Conservation (phyloP, 495 filamentous ascomycete genomes). For the Penicillium taxi region DNA sequence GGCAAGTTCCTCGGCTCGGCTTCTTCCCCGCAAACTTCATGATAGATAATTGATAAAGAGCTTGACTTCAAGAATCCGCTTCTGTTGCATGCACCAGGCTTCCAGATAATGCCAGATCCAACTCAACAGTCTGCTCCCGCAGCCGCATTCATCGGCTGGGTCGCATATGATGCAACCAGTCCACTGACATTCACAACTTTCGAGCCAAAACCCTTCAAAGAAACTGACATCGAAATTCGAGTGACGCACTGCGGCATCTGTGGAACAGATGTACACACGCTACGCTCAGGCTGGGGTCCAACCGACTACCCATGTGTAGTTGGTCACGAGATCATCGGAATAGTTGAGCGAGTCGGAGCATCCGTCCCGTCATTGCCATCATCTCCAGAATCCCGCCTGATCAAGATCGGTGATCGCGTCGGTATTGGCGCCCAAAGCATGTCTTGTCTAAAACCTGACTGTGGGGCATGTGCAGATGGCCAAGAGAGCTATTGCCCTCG, state of each 20-base stretch:
- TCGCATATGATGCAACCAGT: conserved; percentile 59
- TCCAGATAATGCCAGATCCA: conserved; percentile 3
- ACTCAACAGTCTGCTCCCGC: conserved; percentile 1
- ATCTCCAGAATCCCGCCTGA: conserved; percentile 45
- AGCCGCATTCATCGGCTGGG: conserved; percentile 72
- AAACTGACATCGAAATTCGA: conserved; percentile 56
- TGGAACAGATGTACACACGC: conserved; percentile 67
- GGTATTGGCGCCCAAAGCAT: conserved; percentile 75
- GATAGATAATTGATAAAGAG: too few species aligned
- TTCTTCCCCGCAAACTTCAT: neutral
- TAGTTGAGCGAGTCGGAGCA: conserved; percentile 57
- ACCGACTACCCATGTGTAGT: conserved; percentile 66
- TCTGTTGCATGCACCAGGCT: conserved; percentile 2
- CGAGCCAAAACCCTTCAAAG: conserved; percentile 69
- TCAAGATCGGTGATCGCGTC: conserved; percentile 74
- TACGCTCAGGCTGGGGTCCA: conserved; percentile 65
- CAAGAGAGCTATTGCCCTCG: conserved; percentile 60
- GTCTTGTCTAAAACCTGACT: conserved; percentile 59
- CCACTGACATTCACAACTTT: conserved; percentile 67
- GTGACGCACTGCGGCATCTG: conserved; percentile 81
- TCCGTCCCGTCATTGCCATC: conserved; percentile 18
- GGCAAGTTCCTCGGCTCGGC: conserved; percentile 4
- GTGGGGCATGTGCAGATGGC: conserved; percentile 57
- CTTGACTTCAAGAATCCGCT: conserved; percentile 5
- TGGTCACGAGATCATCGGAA: conserved; percentile 82